Base-by-base conservation (phyloP, 495 filamentous ascomycete genomes). In the Pseudomonodictys pantanalensis region DNA sequence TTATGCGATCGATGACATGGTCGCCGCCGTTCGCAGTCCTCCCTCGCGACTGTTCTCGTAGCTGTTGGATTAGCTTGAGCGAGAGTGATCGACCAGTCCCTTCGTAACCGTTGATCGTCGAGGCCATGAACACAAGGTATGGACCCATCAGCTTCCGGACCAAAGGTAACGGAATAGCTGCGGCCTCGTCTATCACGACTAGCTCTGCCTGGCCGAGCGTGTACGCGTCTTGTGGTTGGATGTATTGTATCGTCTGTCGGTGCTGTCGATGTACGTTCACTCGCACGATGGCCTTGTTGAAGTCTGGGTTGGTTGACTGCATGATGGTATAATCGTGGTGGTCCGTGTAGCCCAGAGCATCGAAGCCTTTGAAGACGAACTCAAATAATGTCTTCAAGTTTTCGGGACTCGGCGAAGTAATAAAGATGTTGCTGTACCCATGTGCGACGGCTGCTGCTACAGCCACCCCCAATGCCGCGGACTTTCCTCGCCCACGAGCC, bases 61-160 rank as follows among this genome's bases (percentile, higher is more conserved):
- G 83, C 73, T 99, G 95, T 66, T 97, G 92, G 60, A 99, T 97
- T 58, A 99, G 79, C 74, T 99, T 99, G 39, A 99, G 74, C 2
- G 95, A 97, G 1, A 99, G 79, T 1, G 92, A 97, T 35, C 95
- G 82, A 28, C 95, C 95, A 2, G 95, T 99, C 61, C 95, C 95
- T 75, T 99, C 95, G 69, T 99, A 99, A 51, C 95, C 95, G 68
- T 96, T 97, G 75, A 99, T 96, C 12, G 95, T 99, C 1, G 93
- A 97, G 3, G 95, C 91, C 95, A 99, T 99, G 76, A 99, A 99
- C 2, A 97, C 91, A 22, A 97, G 78, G 72, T 97, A 99, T n/a
- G 92, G 93, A 0, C 95, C 93, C 83, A 99, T 89, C 28, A 99
- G 79, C 70, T 96, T 97, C 60, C 86, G 81, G 11, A 97, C 93